phyloP scores from a whole-genome alignment of 257 asterid genomes.

The Avicennia marina region DNA sequence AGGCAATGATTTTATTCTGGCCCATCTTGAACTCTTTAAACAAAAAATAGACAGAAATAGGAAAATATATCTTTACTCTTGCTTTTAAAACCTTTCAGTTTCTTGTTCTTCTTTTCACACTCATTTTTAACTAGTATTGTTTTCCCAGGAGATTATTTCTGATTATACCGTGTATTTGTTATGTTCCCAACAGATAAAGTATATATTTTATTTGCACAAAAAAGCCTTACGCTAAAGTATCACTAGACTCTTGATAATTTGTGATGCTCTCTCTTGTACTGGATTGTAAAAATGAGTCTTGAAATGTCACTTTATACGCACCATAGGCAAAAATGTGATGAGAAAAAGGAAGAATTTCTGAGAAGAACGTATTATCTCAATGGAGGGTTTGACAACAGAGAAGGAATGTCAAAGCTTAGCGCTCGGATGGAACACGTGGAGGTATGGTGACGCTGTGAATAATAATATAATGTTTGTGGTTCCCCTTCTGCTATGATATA shows the following conservation, averaged over 20 bases:
- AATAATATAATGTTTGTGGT: not conserved
- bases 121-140: not conserved
- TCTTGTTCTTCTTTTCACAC: not conserved
- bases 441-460: conserved; percentile 22
- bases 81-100: not conserved
- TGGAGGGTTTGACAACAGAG: conserved; percentile 46
- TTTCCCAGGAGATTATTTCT: not conserved
- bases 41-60: not conserved
- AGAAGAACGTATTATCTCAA: conserved; percentile 31
- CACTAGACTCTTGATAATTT: no score
- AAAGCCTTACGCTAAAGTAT: not conserved
- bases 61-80: not conserved
- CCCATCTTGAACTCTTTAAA: not conserved
- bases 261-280: no score
- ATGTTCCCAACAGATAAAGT: not conserved
- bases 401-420: conserved; percentile 44
- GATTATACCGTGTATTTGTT: not conserved
- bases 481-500: not conserved
- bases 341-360: conserved; percentile 38
- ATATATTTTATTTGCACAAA: not conserved
- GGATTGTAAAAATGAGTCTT: no score
- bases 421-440: conserved; percentile 42
- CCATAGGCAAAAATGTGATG: conserved; percentile 43
- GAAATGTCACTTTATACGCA: not conserved
- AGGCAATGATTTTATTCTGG: not conserved